Conservation (phyloP, 257 asterid genomes). For the Solanum dulcamara region DNA sequence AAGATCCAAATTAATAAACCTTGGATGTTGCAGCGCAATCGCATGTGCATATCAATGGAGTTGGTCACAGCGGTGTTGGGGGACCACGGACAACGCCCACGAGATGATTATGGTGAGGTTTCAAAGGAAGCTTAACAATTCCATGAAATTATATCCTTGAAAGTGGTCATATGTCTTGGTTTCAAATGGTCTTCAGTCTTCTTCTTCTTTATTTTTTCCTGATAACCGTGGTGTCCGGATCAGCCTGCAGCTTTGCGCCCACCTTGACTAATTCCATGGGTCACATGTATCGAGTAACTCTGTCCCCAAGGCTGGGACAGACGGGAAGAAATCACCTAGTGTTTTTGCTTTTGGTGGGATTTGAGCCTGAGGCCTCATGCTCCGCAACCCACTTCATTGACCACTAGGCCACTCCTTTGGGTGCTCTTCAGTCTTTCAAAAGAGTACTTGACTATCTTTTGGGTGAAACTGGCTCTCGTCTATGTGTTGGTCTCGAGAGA, state of each 20-base stretch:
- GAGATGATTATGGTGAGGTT: conserved; percentile 83
- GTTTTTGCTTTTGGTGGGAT: not conserved
- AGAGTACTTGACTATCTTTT: not conserved
- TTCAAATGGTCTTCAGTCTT: not conserved
- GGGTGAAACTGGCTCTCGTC: not conserved
- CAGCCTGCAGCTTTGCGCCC: not conserved
- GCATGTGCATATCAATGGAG: conserved; percentile 92
- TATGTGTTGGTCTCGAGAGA: not conserved
- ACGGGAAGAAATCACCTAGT: not conserved
- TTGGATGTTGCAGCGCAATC: conserved; percentile 36
- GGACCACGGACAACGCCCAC: conserved; percentile 98
- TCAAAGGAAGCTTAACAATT: not conserved
- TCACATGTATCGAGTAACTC: not conserved
- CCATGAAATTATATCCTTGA: not conserved
- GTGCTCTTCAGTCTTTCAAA: not conserved
- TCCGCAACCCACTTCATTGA: not conserved
- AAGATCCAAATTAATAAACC: not conserved
- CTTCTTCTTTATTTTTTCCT: not conserved
- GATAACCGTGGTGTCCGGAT: not conserved
- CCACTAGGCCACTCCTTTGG: not conserved
- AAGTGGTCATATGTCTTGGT: not conserved
- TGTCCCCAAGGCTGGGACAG: not conserved
- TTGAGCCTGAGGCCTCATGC: not conserved
- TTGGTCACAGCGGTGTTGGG: conserved; percentile 97
- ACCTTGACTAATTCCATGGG: not conserved